Evolutionary conservation across 441 rosid genomes (phyloP).

Genomic region (Sinapis alba): DNA sequence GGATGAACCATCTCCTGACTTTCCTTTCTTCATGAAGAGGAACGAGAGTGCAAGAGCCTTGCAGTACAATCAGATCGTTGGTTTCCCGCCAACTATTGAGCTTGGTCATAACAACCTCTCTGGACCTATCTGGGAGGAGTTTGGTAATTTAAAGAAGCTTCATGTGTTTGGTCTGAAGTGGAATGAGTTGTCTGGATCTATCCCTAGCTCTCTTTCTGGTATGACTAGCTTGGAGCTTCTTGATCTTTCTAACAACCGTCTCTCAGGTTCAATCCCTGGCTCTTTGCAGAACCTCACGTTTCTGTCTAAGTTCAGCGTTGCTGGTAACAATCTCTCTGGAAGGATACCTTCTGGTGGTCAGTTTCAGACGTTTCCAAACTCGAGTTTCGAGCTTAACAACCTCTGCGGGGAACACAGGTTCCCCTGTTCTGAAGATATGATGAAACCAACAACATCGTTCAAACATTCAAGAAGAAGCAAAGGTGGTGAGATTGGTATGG

Average conservation of each 20-base stretch:
- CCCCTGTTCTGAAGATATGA: slow-evolving; percentile 30
- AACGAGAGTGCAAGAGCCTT: slow-evolving; percentile 57
- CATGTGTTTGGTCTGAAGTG: slow-evolving; percentile 59
- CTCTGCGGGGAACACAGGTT: slow-evolving; percentile 72
- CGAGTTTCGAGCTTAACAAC: slow-evolving; percentile 76
- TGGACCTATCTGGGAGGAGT: slow-evolving; percentile 77
- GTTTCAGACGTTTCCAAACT: slow-evolving; percentile 73
- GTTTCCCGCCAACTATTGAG: slow-evolving; percentile 74
- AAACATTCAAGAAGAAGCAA: slow-evolving; percentile 43
- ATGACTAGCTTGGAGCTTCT: slow-evolving; percentile 80
- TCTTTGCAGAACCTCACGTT: slow-evolving; percentile 60
- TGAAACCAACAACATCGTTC: not conserved
- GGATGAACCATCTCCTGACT: slow-evolving; percentile 68
- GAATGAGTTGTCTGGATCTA: slow-evolving; percentile 60
- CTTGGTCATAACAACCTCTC: slow-evolving; percentile 59
- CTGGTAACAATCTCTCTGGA: slow-evolving; percentile 65
- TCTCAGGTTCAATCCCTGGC: slow-evolving; percentile 62
- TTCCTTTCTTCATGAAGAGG: slow-evolving; percentile 69
- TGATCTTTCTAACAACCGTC: slow-evolving; percentile 68
- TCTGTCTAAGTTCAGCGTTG: slow-evolving; percentile 72
- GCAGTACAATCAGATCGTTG: slow-evolving; percentile 72
- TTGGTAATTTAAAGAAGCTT: slow-evolving; percentile 70
- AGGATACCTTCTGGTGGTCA: slow-evolving; percentile 69
- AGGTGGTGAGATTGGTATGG: slow-evolving; percentile 52
- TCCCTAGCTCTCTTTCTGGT: slow-evolving; percentile 63